These are phyloP conservation scores for Epichloe bromicola DNA, from an alignment of 2,329 filamentous ascomycete genomes.

Conservation along the genomic window DNA sequence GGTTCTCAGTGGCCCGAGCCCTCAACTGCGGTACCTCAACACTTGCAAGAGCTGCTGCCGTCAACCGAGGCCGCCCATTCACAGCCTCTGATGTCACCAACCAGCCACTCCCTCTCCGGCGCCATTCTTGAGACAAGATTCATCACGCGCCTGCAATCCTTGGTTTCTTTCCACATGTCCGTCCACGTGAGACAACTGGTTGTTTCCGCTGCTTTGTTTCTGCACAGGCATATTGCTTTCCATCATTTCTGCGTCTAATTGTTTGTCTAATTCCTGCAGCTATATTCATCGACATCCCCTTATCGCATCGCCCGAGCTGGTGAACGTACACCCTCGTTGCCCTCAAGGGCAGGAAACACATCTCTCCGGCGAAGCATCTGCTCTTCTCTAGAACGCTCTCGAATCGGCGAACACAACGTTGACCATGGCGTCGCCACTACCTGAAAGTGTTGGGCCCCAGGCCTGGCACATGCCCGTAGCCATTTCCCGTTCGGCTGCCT, in stretches of 20 bases:
- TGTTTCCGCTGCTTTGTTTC: not conserved
- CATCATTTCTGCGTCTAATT: not conserved
- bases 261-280: not conserved
- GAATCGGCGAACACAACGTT: not conserved
- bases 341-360: not conserved
- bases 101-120: not conserved
- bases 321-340: not conserved
- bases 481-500: not conserved
- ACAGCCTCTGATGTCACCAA: slow-evolving; percentile 25
- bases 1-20: no score
- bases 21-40: no score
- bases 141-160: not conserved
- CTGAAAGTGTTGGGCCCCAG: not conserved
- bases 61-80: slow-evolving; percentile 4
- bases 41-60: not conserved
- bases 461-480: not conserved
- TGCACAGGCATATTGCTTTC: not conserved
- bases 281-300: not conserved
- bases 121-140: not conserved
- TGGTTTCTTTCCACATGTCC: not conserved
- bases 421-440: slow-evolving; percentile 1
- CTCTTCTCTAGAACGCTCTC: not conserved
- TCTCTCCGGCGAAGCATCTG: not conserved
- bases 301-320: not conserved
- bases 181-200: not conserved